Evolutionary conservation across 768 basidiomycete genomes (phyloP).

Genomic region (Leccinum olivaceopallidum): DNA sequence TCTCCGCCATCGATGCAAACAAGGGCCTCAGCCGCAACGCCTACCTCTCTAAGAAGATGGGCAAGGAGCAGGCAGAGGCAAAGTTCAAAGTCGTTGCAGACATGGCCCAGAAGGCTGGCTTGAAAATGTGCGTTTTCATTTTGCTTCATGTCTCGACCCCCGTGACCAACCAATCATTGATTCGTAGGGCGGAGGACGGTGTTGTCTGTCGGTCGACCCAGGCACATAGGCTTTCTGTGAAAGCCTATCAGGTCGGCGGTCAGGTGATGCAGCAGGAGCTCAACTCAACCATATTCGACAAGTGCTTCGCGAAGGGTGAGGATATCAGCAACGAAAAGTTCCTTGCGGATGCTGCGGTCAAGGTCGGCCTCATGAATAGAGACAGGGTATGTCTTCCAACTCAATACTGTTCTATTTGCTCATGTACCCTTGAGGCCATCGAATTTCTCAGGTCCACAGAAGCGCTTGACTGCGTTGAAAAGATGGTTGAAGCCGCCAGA

Average conservation of each 20-base stretch:
- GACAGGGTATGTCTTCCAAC: too few species aligned
- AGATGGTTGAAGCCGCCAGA: too few species aligned
- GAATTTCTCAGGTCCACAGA: too few species aligned
- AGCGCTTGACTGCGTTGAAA: too few species aligned
- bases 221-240: conserved; percentile 46
- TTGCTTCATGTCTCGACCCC: neutral
- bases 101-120: conserved; percentile 31
- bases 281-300: conserved; percentile 39
- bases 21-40: conserved; percentile 23
- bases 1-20: conserved; percentile 18
- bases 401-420: too few species aligned
- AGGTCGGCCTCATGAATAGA: too few species aligned
- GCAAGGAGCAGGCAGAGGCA: conserved; percentile 27
- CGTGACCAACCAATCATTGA: neutral
- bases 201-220: conserved; percentile 40
- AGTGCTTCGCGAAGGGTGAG: conserved; percentile 40
- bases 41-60: conserved; percentile 28
- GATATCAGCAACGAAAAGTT: conserved; percentile 38
- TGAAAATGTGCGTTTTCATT: conserved; percentile 24
- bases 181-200: conserved; percentile 38
- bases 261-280: conserved; percentile 40
- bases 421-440: too few species aligned
- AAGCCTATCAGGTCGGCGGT: conserved; percentile 44
- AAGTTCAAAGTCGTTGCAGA: conserved; percentile 30
- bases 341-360: conserved; percentile 40